These are phyloP conservation scores for Alternaria incomplexa DNA, from an alignment of 2,329 filamentous ascomycete species.

Conservation along the genomic window DNA sequence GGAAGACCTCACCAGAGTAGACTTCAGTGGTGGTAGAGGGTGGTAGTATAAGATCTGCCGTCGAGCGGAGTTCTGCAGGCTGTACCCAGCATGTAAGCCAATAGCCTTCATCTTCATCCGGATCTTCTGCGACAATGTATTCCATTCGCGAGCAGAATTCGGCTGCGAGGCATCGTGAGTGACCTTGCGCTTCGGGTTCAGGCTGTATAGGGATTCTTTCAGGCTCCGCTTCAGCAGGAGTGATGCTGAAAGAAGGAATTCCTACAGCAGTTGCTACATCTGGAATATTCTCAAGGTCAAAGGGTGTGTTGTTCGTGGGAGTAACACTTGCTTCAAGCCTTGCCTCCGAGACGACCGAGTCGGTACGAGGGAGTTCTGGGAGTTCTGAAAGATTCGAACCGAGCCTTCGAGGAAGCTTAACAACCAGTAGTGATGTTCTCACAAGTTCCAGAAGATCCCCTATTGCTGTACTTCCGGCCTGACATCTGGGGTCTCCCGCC, in stretches of 20 bases:
- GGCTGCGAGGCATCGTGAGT: background rate
- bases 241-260: background rate
- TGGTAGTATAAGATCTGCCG: too few relatives aligned
- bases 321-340: background rate
- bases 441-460: slow-evolving; percentile 13
- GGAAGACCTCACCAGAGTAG: background rate
- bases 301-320: background rate
- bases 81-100: background rate
- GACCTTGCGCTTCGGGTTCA: background rate
- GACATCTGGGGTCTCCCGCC: background rate
- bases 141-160: background rate
- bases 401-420: slow-evolving; percentile 1
- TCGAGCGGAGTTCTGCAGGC: too few relatives aligned
- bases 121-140: background rate
- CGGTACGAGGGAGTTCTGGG: background rate
- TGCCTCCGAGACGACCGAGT: background rate
- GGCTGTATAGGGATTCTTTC: background rate
- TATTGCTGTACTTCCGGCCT: background rate
- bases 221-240: background rate
- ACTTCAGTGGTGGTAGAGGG: background rate
- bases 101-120: background rate
- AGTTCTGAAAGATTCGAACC: background rate
- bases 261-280: background rate
- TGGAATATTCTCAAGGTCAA: background rate
- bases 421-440: slow-evolving; percentile 3